Base-by-base conservation (phyloP, 225 moss, liverwort and hornwort species). In the Marchantia paleacea region DNA sequence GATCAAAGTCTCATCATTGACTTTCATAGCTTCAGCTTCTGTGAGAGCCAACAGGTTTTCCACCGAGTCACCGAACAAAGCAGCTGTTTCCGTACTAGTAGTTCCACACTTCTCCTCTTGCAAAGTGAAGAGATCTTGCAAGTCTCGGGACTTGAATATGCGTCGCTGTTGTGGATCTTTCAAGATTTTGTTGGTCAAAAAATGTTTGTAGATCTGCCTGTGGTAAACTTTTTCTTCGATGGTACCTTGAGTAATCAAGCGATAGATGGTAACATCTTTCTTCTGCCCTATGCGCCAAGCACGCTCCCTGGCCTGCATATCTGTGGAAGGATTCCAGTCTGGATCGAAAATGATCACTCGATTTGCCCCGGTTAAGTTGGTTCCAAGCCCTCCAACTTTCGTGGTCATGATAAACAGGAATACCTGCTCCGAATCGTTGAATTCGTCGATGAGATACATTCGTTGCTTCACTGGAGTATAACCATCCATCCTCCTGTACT, bases 181-280 rank as follows among this genome's bases (percentile, higher is more conserved):
- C 55, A 99, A 85, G 68, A 99, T 94, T 79, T 92, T 95, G 82
- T 94, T 92, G 4, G 97, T 99, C 72, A 99, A 77, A 78, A 99
- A 95, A 39, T 95, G 94, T 53, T 99, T 99, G 81, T 91, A 95
- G 58, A 99, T 95, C 85, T 99, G 97, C 53, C 97, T 89, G 82
- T 99, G 97, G n/a, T 99, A 99, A 1, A 99, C 89, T 85, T 99
- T 99, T 85, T 99, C 97, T 89, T 99, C 97, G 57, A 99, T 99
- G 51, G 97, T 94, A 74, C 97, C 97, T 86, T 90, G 88, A 61
- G 97, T 99, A 61, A 99, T 95, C 58, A 99, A 89, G 0, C 97
- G 90, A 75, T 95, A 99, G 55, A 99, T 87, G 29, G 89, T 91
- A 22, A 99, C 97, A 82, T 99, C 97, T 81, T 83, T 93, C 55